phyloP scores from a whole-genome alignment of 2,329 filamentous ascomycete genomes.

The Phyllosticta citriasiana region DNA sequence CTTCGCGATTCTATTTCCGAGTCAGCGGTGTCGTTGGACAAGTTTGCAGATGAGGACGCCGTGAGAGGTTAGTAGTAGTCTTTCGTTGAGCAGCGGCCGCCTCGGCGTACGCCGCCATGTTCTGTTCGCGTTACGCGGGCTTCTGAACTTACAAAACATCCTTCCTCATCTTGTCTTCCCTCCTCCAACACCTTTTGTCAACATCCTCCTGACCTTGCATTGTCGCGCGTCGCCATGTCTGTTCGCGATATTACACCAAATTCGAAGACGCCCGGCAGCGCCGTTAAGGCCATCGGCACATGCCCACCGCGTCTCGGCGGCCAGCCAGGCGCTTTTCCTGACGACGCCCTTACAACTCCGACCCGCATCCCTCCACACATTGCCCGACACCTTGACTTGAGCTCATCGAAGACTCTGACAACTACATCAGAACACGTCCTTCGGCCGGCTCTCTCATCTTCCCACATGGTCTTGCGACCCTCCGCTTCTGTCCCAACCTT shows the following conservation, averaged over 20 bases:
- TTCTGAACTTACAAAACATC: not conserved
- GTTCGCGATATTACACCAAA: not conserved
- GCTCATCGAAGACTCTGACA: not conserved
- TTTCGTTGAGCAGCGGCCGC: not conserved
- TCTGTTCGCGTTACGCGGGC: not conserved
- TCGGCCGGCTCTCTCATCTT: conserved; percentile 30
- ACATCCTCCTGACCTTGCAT: not conserved
- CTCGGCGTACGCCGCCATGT: not conserved
- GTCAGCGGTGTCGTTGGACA: conserved; percentile 32
- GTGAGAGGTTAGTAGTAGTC: conserved; percentile 28
- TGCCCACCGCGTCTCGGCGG: not conserved
- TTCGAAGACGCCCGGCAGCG: not conserved
- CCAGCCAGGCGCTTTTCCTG: not conserved
- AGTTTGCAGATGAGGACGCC: conserved; percentile 31
- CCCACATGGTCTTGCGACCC: not conserved
- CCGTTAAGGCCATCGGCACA: not conserved
- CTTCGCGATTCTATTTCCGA: conserved; percentile 32
- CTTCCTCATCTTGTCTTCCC: not conserved
- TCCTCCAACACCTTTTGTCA: not conserved
- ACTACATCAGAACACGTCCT: conserved; percentile 27
- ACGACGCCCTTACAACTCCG: not conserved
- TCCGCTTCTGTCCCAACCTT: not conserved
- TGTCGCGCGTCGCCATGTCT: not conserved
- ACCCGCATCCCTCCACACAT: not conserved
- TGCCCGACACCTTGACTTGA: not conserved